Evolutionary conservation across 2,329 filamentous ascomycete genomes (phyloP).

Genomic region (Sarocladium brachiariae): DNA sequence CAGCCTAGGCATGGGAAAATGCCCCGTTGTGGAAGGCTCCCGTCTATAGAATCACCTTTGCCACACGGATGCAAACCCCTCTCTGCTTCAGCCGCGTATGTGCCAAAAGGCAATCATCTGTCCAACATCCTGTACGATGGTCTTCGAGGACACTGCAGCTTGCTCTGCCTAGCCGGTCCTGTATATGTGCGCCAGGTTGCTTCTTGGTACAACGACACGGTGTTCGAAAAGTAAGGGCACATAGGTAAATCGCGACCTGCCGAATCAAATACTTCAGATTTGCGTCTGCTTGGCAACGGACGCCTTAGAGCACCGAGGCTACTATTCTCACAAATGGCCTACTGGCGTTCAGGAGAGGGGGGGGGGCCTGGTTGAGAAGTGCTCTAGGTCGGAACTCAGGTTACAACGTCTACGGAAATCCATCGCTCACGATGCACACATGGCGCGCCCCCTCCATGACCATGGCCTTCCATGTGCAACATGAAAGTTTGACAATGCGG

Average conservation of each 20-base stretch:
- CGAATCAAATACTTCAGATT: no score
- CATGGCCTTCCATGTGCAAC: neutral
- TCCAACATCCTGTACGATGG: slow-evolving; percentile 6
- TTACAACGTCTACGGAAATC: slow-evolving; percentile 5
- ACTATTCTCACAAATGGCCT: no score
- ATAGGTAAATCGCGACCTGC: no score
- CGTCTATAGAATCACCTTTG: neutral
- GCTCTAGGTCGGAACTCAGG: neutral
- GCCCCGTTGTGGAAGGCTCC: neutral
- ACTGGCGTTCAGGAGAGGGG: no score
- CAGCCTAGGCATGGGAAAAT: neutral
- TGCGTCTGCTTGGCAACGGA: no score
- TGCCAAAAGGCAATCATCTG: neutral
- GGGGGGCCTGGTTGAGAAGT: neutral
- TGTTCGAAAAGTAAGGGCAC: no score
- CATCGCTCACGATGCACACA: slow-evolving; percentile 6
- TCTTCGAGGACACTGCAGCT: neutral
- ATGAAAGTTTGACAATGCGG: neutral
- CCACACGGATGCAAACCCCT: neutral
- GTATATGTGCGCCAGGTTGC: no score
- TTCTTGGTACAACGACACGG: no score
- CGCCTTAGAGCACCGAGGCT: no score
- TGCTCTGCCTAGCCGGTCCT: neutral
- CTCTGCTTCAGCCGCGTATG: neutral
- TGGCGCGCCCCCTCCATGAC: neutral